phyloP scores from a whole-genome alignment of 2,329 filamentous ascomycete species.

The Ceratocystiopsis minuta region DNA sequence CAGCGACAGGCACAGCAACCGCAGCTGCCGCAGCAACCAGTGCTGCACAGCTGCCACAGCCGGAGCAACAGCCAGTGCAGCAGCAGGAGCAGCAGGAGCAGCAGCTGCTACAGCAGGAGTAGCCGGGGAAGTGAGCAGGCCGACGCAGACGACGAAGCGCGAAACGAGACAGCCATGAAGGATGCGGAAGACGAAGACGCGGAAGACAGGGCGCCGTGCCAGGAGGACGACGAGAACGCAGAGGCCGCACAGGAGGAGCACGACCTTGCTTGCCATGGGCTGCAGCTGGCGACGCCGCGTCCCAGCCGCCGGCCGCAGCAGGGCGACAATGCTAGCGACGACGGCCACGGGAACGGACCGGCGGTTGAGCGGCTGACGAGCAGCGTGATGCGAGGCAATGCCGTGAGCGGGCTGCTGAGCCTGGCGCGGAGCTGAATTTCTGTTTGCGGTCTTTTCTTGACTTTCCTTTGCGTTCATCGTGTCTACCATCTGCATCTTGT shows the following conservation, averaged over 20 bases:
- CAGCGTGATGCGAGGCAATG: constrained; percentile 28
- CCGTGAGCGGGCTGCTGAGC: constrained; percentile 31
- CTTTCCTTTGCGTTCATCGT: too few species aligned
- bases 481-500: too few species aligned
- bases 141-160: background rate
- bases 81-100: background rate
- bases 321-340: constrained; percentile 1
- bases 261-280: background rate
- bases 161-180: too few species aligned
- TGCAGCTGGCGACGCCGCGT: constrained; percentile 3
- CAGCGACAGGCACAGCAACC: constrained; percentile 1
- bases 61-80: background rate
- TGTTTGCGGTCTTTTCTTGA: too few species aligned
- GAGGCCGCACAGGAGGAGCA: background rate
- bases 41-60: background rate
- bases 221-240: background rate
- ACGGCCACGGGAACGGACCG: constrained; percentile 5
- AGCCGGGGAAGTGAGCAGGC: background rate
- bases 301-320: constrained; percentile 1
- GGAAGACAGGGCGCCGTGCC: background rate
- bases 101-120: background rate
- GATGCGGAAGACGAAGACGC: constrained; percentile 7
- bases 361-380: constrained; percentile 20
- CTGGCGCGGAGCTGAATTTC: constrained; percentile 15
- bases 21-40: background rate